Evolutionary conservation across 371 early-diverging fungal species (phyloP), one percentile per base, ranked within the genome.

Genomic region (Mortierella sp.): DNA sequence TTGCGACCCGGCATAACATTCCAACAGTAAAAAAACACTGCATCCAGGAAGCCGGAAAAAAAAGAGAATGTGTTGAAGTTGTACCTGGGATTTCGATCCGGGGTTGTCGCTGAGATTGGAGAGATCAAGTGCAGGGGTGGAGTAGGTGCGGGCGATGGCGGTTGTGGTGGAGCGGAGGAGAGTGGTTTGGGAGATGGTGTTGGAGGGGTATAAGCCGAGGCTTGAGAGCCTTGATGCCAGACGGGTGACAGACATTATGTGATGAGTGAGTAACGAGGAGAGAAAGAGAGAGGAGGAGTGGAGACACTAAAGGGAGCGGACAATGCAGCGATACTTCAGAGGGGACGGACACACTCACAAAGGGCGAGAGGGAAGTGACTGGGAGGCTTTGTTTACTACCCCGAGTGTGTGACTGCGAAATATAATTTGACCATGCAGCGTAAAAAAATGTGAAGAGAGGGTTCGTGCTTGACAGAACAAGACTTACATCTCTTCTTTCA

Each of bases 71-170:
- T 14, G n/a, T 58, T 19, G 6, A 26, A 10, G n/a, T 14, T 57
- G 47, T 84, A 85, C 86, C 82, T 85, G 82, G 74, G 82, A 82
- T 85, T 81, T 85, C 78, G 86, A 85, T 80, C 86, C 86, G 38
- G 86, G 86, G 77, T 81, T 85, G 82, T 85, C 86, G 72, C 65
- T 76, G 70, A 85, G 58, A 78, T 85, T 85, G 54, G 86, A 85
- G 70, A 85, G 86, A 82, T 85, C 86, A 82, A 85, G 7, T 16
- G 76, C 80, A 38, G 76, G 78, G n/a, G 84, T 80, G 31, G 82
- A 79, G 76, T 81, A 85, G 26, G 77, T 72, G 34, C 76, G 73
- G 63, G 71, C 38, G 13, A 68, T 44, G 58, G 84, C 63, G 74
- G 79, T 45, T 5, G 80, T 24, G 48, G 76, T 54, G 44, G 78